These are phyloP conservation scores for Amanita pallidorosea DNA, from an alignment of 768 basidiomycete species.

Conservation along the genomic window DNA sequence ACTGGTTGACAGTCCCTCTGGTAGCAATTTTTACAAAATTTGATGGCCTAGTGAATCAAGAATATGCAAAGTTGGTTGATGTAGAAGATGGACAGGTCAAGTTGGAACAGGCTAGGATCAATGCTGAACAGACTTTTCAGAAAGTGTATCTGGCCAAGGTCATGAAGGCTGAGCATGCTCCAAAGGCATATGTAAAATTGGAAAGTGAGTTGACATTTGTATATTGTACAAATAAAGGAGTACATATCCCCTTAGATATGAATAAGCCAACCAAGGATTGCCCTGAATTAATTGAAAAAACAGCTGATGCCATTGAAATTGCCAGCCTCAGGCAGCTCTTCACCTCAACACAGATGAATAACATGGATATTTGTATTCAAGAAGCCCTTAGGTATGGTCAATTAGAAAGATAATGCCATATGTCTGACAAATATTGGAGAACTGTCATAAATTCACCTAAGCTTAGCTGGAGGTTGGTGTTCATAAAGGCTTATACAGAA, in stretches of 20 bases:
- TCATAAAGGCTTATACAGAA: too few relatives aligned
- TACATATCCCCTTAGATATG: conserved; percentile 11
- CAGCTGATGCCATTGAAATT: conserved; percentile 9
- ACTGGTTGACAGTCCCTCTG: conserved; percentile 20
- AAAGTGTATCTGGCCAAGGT: conserved; percentile 10
- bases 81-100: conserved; percentile 9
- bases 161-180: conserved; percentile 8
- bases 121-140: conserved; percentile 14
- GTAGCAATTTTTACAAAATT: conserved; percentile 28
- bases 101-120: conserved; percentile 9
- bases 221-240: background rate
- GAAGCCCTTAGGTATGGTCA: conserved; percentile 1
- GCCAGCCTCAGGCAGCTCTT: conserved; percentile 10
- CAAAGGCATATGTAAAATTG: conserved; percentile 3
- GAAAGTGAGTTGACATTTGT: background rate
- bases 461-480: too few relatives aligned
- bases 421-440: conserved; percentile 5
- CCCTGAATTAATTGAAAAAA: conserved; percentile 11
- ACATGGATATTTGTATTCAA: too few relatives aligned
- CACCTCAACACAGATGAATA: too few relatives aligned
- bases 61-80: conserved; percentile 9
- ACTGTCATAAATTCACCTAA: conserved; percentile 2
- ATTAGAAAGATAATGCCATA: conserved; percentile 11
- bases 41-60: conserved; percentile 16
- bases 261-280: conserved; percentile 8